Base-by-base conservation (phyloP, 257 asterid species). In the Fraxinus excelsior region DNA sequence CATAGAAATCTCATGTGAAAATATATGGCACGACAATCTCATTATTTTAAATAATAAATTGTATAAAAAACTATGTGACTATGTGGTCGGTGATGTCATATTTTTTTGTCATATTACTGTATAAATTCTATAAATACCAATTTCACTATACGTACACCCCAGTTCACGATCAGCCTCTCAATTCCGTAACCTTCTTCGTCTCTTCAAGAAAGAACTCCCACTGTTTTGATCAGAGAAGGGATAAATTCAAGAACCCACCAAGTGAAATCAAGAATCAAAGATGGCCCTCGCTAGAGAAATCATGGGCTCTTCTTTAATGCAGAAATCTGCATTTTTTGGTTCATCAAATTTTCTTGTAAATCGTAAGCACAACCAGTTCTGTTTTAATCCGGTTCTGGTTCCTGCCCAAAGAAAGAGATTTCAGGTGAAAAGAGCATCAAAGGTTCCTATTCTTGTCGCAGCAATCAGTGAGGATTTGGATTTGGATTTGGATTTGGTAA, bases 401-500 rank as follows among this genome's bases (percentile, higher is more conserved):
- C 78, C 72, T 83, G 40, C 86, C 87, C 75, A 80, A 72, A 86
- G 85, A 26, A 85, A 81, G 58, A 82, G 75, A 9, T 74, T 84
- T 40, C 80, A 73, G 9, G 6, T 72, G 25, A 73, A 78, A 67
- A 85, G 49, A 51, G 78, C 5, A 38, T n/a, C 21, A 80, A 64
- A 72, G 75, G 82, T 69, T 75, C 82, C 70, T 31, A 76, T 73
- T 69, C 83, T 85, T 29, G 85, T 86, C 67, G 97, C 97, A 9
- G 96, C 97, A 58, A 87, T 96, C 23, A 89, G 97, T 73, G 97
- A 95, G 86, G 91, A 83, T 73, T 84, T 90, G 88, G 90, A 86
- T 69, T 79, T 90, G 86, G 91, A 83, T 73, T 84, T 90, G 88
- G 90, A 86, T 69, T 79, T 90, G 89, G 90, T 93, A 35, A 90